A percentile compares a stretch with the other conserved stretches of the same genome.
These are phyloP conservation scores for Entamoeba histolytica DNA, from an alignment of 208 protist genomes.

Conservation along the genomic window DNA sequence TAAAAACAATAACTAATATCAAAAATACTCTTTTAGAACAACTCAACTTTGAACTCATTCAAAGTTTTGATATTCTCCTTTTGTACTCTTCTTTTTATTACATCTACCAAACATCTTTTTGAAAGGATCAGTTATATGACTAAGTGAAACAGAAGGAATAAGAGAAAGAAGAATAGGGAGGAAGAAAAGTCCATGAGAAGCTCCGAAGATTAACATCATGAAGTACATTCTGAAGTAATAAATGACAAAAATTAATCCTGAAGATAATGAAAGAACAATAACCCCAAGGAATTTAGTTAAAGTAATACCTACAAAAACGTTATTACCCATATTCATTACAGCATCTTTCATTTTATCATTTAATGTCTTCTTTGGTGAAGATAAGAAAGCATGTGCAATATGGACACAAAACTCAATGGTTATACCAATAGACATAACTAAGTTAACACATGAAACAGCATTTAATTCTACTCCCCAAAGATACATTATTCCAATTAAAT, in stretches of 20 bases:
- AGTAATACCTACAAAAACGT: constrained; percentile 36
- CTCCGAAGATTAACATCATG: constrained; percentile 36
- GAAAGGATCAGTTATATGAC: not conserved
- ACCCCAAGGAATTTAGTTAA: constrained; percentile 42
- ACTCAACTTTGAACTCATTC: not conserved
- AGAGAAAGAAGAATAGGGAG: constrained; percentile 31
- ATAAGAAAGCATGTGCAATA: constrained; percentile 24
- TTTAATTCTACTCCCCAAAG: constrained; percentile 40
- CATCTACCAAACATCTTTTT: not conserved
- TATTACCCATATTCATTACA: constrained; percentile 27
- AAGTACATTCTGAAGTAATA: constrained; percentile 46
- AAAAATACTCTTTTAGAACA: not conserved
- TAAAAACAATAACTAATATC: too few relatives aligned
- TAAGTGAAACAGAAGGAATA: constrained; percentile 3
- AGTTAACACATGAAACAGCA: constrained; percentile 43
- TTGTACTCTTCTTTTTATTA: not conserved
- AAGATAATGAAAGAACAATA: constrained; percentile 33
- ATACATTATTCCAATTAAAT: constrained; percentile 37
- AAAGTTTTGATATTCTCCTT: not conserved
- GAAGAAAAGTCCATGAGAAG: constrained; percentile 35
- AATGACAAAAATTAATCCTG: constrained; percentile 27
- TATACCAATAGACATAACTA: constrained; percentile 45
- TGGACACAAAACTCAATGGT: constrained; percentile 47
- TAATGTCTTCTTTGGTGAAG: not conserved
- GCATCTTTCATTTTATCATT: constrained; percentile 12